These are phyloP conservation scores for Euphrasia confusa DNA, from an alignment of 257 asterid species.

Conservation along the genomic window DNA sequence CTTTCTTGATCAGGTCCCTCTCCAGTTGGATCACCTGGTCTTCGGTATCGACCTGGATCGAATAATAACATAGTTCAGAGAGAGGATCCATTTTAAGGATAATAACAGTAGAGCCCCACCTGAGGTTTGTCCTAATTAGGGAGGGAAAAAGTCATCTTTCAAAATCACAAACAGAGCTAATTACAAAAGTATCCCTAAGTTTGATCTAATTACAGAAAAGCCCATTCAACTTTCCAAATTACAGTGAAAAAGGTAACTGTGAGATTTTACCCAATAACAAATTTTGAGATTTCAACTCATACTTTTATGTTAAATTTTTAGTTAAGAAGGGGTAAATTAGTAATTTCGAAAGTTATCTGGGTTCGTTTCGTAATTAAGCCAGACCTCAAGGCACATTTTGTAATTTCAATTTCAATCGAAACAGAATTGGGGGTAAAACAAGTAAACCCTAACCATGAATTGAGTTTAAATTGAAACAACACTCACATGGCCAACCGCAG, in stretches of 20 bases:
- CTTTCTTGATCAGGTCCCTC: conserved; percentile 60
- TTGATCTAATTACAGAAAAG: neutral
- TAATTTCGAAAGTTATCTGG: too few relatives aligned
- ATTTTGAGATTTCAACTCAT: too few relatives aligned
- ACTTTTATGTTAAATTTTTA: too few relatives aligned
- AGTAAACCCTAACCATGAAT: neutral
- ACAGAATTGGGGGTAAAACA: too few relatives aligned
- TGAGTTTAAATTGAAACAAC: neutral
- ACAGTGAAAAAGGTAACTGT: too few relatives aligned
- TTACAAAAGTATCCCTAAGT: neutral
- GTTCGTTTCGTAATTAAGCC: too few relatives aligned
- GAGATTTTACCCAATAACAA: neutral
- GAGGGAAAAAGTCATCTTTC: too few relatives aligned
- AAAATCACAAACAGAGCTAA: neutral
- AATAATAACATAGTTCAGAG: neutral
- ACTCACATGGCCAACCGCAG: conserved; percentile 39
- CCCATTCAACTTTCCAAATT: too few relatives aligned
- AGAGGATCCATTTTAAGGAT: neutral
- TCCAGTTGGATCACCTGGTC: conserved; percentile 54
- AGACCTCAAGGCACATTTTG: too few relatives aligned
- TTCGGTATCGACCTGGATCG: conserved; percentile 31
- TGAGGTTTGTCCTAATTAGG: neutral
- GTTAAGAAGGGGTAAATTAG: too few relatives aligned
- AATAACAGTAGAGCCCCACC: neutral
- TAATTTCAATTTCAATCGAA: too few relatives aligned